Evolutionary conservation across 441 rosid genomes (phyloP), one percentile per base, ranked within the genome.

Genomic region (Pelargonium myrrhifolium): DNA sequence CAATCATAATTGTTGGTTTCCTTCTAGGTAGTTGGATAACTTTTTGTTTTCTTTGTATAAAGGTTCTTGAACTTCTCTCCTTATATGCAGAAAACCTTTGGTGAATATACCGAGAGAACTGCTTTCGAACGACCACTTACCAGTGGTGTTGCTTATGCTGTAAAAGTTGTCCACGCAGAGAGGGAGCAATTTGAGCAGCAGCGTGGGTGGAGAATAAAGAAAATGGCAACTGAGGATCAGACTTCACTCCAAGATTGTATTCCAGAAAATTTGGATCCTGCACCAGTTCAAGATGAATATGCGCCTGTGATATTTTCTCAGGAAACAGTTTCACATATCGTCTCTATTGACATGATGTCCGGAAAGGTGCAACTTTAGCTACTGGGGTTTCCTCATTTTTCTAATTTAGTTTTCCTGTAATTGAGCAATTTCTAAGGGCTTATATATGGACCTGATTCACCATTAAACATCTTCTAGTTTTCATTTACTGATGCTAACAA

Each of bases 311-410:
- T 89, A 68, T 89, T 94, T 80, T 85, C 97, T 73, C 99, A 94
- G 70, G 97, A 94, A 79, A 92, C 99, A 26, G 99, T 94, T 62
- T 85, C 99, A 20, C 98, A 94, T 75, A 89, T 94, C 51, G 87
- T 94, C 73, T 94, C 98, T 6, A 87, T 94, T 20, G 99, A 94
- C 75, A 91, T 92, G 99, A 92, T 89, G 99, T 94, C 99, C 51
- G 99, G 99, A 72, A 85, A 86, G 89, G 99, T 94, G 80, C 66
- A 40, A 40, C 7, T 56, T 7, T 5, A 58, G 31, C 62, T 58
- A 10, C 4, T 3, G 31, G 12, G 2, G 26, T 10, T 55, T 55
- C 60, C 60, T 18, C 24, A 55, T 18, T 58, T 22, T 56, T 56
- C 22, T 5, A 56, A 21, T 9, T 20, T 7, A 4, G 9, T 5